Evolutionary conservation across 164 flowering plant species (phyloP).

Genomic region (Buxus sempervirens): DNA sequence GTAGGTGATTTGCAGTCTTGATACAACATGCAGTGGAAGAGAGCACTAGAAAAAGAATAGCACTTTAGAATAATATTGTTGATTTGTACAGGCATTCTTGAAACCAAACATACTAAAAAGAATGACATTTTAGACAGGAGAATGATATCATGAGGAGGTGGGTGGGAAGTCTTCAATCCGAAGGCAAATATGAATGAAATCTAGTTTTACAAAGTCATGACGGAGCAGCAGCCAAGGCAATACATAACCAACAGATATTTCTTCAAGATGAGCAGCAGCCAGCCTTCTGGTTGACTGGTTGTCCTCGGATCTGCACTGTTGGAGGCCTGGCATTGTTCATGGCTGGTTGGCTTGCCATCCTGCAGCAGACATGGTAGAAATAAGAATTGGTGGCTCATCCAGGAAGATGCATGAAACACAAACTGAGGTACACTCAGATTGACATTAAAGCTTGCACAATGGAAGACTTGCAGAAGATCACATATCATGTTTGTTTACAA

Average conservation of each 20-base stretch:
- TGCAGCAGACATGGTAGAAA: constrained; percentile 15
- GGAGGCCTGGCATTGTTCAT: constrained; percentile 69
- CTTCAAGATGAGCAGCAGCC: constrained; percentile 35
- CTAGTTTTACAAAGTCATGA: constrained; percentile 24
- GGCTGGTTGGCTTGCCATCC: constrained; percentile 91
- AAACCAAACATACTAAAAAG: constrained; percentile 19
- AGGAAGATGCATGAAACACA: too few species aligned
- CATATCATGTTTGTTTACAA: too few species aligned
- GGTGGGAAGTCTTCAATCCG: not conserved
- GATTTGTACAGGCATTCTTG: too few species aligned
- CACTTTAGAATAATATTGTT: too few species aligned
- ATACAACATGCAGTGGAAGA: too few species aligned
- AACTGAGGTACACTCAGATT: too few species aligned
- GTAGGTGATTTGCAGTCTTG: too few species aligned
- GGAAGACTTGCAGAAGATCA: too few species aligned
- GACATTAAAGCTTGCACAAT: too few species aligned
- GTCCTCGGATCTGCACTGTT: constrained; percentile 77
- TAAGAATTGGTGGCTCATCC: not conserved
- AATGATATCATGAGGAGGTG: constrained; percentile 7
- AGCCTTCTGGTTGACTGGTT: constrained; percentile 65
- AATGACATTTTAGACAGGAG: constrained; percentile 12
- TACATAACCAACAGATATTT: not conserved
- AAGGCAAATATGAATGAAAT: not conserved
- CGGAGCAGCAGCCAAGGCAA: not conserved
- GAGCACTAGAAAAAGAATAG: too few species aligned